phyloP scores from a whole-genome alignment of 2,329 filamentous ascomycete species.

The Colletotrichum chlorophyti region DNA sequence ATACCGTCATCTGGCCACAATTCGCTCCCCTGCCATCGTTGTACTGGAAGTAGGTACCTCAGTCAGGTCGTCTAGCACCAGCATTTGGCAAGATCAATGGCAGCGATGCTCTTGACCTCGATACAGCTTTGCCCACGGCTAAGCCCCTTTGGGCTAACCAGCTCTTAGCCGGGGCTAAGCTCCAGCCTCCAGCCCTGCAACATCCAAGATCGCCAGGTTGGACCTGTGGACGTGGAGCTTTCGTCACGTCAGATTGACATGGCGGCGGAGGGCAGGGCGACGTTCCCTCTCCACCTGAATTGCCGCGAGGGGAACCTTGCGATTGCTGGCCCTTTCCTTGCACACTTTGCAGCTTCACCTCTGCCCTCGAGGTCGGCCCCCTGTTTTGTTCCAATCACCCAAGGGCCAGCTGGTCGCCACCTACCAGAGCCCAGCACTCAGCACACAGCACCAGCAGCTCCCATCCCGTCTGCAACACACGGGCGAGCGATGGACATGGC shows the following conservation, averaged over 20 bases:
- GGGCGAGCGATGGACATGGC: conserved; percentile 14
- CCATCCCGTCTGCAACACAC: background rate
- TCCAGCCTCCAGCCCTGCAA: conserved; percentile 18
- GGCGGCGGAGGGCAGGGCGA: background rate
- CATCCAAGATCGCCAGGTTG: background rate
- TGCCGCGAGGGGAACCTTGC: conserved; percentile 23
- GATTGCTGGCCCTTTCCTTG: background rate
- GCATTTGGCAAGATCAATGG: too few species aligned
- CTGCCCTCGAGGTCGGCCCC: conserved; percentile 9
- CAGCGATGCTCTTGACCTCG: background rate
- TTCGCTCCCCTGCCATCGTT: background rate
- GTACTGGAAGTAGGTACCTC: too few species aligned
- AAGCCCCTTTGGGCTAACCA: conserved; percentile 13
- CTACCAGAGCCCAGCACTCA: conserved; percentile 2
- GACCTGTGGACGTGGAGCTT: conserved; percentile 9
- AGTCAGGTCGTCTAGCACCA: too few species aligned
- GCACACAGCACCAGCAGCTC: background rate
- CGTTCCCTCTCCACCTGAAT: conserved; percentile 15
- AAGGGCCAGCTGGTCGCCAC: background rate
- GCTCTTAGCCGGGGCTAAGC: conserved; percentile 18
- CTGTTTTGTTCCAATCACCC: conserved; percentile 1
- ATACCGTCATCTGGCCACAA: background rate
- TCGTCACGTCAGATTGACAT: conserved; percentile 28
- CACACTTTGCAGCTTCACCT: conserved; percentile 12
- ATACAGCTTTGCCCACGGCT: background rate